Conservation (phyloP, 2,329 filamentous ascomycete genomes). For the Diaporthe sp. region DNA sequence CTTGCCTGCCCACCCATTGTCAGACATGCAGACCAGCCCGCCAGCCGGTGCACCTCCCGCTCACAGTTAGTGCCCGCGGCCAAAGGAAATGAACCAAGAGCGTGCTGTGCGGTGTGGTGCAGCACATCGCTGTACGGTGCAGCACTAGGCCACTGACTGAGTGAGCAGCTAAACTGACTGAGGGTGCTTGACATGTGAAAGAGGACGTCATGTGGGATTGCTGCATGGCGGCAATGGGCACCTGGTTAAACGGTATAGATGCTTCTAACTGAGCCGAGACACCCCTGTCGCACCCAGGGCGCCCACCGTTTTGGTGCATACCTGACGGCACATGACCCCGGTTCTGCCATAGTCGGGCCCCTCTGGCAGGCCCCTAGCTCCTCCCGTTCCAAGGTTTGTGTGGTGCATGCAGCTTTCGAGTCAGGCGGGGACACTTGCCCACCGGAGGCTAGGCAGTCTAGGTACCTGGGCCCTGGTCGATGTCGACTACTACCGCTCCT, state of each 20-base stretch:
- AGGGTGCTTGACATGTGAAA: conserved; percentile 28
- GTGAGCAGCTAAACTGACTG: background rate
- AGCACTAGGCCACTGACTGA: conserved; percentile 5
- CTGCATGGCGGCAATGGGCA: conserved; percentile 1
- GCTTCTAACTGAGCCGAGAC: background rate
- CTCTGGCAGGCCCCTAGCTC: background rate
- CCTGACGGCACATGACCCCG: conserved; percentile 7
- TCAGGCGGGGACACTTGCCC: conserved; percentile 22
- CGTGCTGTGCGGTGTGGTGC: conserved; percentile 1
- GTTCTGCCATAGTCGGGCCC: conserved; percentile 8
- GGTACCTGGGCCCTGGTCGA: conserved; percentile 12
- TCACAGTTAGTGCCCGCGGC: conserved; percentile 25
- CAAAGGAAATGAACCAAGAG: conserved; percentile 26
- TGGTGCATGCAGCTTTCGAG: conserved; percentile 30
- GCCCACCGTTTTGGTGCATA: background rate
- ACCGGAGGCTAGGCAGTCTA: conserved; percentile 16
- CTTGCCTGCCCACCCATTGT: conserved; percentile 6
- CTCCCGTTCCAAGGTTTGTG: conserved; percentile 11
- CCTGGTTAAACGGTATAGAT: background rate
- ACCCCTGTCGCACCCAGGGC: background rate
- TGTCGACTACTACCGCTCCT: conserved; percentile 23
- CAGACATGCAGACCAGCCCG: conserved; percentile 29
- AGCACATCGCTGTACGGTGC: conserved; percentile 1
- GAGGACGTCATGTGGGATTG: conserved; percentile 23
- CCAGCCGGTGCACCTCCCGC: conserved; percentile 26